These are phyloP conservation scores for Patellaria atrata DNA, from an alignment of 495 filamentous ascomycete genomes.

Conservation along the genomic window DNA sequence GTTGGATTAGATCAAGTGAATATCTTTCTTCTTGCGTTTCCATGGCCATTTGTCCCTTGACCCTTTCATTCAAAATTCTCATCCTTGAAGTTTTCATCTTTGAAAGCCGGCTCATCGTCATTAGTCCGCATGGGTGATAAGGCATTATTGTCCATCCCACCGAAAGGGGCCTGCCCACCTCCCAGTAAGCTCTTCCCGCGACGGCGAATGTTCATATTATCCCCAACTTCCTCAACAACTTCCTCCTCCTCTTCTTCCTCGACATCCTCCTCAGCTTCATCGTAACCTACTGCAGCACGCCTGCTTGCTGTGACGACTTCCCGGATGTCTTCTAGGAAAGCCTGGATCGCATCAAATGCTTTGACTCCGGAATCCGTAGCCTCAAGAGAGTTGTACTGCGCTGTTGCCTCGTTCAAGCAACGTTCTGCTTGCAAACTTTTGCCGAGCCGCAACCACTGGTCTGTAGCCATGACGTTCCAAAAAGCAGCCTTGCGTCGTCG, in stretches of 20 bases:
- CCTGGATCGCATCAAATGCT: too few relatives aligned
- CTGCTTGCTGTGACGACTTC: constrained; percentile 14
- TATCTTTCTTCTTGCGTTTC: too few relatives aligned
- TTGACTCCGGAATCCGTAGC: constrained; percentile 40
- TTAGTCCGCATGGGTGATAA: constrained; percentile 9
- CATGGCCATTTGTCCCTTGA: background rate
- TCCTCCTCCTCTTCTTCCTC: constrained; percentile 21
- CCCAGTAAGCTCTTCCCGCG: constrained; percentile 23
- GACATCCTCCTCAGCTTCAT: constrained; percentile 8
- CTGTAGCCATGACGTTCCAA: constrained; percentile 74
- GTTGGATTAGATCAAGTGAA: too few relatives aligned
- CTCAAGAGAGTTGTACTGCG: constrained; percentile 43
- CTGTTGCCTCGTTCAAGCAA: constrained; percentile 61
- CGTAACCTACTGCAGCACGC: constrained; percentile 3
- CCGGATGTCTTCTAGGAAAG: constrained; percentile 44
- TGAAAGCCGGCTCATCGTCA: constrained; percentile 6
- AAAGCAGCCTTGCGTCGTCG: constrained; percentile 72
- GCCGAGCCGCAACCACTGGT: constrained; percentile 61
- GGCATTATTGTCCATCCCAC: constrained; percentile 15
- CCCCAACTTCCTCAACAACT: constrained; percentile 19
- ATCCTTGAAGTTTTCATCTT: background rate
- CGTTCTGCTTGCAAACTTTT: constrained; percentile 55
- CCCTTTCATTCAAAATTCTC: constrained; percentile 12
- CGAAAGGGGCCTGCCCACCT: constrained; percentile 4
- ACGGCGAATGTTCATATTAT: constrained; percentile 15